Conservation (phyloP, 441 rosid genomes). For the Gossypium gossypioides region DNA sequence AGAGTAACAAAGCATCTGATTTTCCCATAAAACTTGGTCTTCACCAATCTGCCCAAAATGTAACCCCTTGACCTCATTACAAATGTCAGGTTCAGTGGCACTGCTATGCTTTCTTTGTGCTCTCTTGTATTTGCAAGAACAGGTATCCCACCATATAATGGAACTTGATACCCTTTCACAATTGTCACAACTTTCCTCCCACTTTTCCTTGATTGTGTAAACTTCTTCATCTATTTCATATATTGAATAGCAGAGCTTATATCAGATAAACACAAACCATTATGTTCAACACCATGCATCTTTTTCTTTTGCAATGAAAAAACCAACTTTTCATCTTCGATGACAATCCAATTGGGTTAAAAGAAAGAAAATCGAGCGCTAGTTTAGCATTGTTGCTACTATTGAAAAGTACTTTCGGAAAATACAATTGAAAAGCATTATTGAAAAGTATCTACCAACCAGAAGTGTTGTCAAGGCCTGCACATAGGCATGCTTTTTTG, state of each 20-base stretch:
- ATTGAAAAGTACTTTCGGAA: too few relatives aligned
- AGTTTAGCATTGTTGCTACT: too few relatives aligned
- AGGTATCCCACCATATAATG: constrained; percentile 66
- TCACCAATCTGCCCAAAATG: constrained; percentile 60
- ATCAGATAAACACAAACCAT: background rate
- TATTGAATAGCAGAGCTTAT: background rate
- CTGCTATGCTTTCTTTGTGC: constrained; percentile 29
- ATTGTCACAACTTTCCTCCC: constrained; percentile 30
- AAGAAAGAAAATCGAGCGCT: background rate
- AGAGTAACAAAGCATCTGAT: constrained; percentile 56
- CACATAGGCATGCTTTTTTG: too few relatives aligned
- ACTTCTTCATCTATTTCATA: constrained; percentile 57
- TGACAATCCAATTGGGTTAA: background rate
- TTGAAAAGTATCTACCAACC: too few relatives aligned
- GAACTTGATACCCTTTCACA: constrained; percentile 64
- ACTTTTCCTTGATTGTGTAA: constrained; percentile 49
- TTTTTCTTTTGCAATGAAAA: too few relatives aligned
- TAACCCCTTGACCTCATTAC: constrained; percentile 61
- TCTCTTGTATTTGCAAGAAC: constrained; percentile 25
- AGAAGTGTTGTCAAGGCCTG: too few relatives aligned
- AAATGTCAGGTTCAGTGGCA: constrained; percentile 75
- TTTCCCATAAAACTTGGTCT: constrained; percentile 45
- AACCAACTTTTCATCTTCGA: too few relatives aligned
- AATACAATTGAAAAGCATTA: too few relatives aligned
- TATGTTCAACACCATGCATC: background rate